These are phyloP conservation scores for Dalbergia cultrata DNA, from an alignment of 306 rosid species.

Conservation along the genomic window DNA sequence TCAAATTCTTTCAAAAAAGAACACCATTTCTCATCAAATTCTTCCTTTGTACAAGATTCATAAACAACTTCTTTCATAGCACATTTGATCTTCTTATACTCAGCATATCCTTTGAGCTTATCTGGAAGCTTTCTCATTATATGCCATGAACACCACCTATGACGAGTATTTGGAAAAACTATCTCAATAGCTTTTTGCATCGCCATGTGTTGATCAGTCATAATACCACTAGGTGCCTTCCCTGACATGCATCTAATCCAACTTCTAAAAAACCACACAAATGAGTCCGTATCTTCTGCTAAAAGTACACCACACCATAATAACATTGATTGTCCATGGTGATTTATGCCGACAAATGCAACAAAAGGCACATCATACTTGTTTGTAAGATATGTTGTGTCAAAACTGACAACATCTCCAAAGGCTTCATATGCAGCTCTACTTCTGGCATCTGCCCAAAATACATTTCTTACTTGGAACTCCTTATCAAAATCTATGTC, in stretches of 20 bases:
- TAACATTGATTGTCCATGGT: background rate
- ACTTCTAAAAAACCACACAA: no score
- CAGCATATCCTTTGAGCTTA: background rate
- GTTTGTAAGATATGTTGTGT: background rate
- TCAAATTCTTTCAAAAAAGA: no score
- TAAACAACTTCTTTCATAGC: background rate
- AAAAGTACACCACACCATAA: background rate
- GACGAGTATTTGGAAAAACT: background rate
- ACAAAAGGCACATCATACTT: background rate
- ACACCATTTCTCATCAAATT: background rate
- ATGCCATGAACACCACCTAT: background rate
- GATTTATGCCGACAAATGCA: background rate
- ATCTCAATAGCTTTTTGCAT: background rate
- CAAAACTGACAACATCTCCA: background rate
- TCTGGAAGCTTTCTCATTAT: background rate
- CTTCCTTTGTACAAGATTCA: background rate
- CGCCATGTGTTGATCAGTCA: background rate
- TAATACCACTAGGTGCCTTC: background rate
- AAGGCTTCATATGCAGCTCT: background rate
- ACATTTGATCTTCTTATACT: background rate
- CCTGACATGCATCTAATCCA: background rate
- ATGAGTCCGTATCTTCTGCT: no score
- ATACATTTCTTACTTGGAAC: background rate
- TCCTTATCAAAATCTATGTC: background rate
- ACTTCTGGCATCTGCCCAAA: background rate